Evolutionary conservation across 176 grass and related monocot genomes (phyloP), one percentile per base, ranked within the genome.

Genomic region (Alopecurus myosuroides): DNA sequence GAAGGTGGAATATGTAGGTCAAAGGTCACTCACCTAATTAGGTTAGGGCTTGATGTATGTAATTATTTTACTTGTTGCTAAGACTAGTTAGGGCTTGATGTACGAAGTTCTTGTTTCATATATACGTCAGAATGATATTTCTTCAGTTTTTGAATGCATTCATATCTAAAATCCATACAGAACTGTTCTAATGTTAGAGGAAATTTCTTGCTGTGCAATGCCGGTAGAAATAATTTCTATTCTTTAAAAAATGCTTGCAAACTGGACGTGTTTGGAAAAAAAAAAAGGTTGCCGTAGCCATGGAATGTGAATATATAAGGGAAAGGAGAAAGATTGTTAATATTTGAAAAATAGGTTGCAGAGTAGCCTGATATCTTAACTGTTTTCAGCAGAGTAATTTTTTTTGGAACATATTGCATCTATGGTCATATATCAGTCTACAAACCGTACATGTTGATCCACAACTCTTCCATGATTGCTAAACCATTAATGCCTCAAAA

Each of bases 41-140:
- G 11, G 5, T 37, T 36, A 63, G 42, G 52, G 61, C 36, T 64
- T 74, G 31, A 48, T 65, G 15, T 10, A 33, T n/a, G n/a, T n/a
- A 50, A 76, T 39, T 37, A 77, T 9, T 49, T 60, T 3, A 44
- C 9, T 46, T 76, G 3, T 28, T 77, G 17, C 30, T 52, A 72
- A 77, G 12, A n/a, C 14, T 18, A 17, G 5, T 37, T 36, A 63
- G 42, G 52, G 61, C 36, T 64, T 74, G 31, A 48, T 65, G 15
- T 10, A 33, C 6, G 30, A 28, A 23, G 6, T 41, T 63, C 9
- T 78, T 72, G 3, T 22, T 71, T 72, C 15, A 61, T 7, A 51
- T 46, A 46, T 70, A 77, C 30, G 70, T 88, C 36, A 39, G 20
- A 83, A 55, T 82, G n/a, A 46, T 33, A 31, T 70, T 23, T 22